Percentiles rank a stretch among this genome's conserved stretches.
Conservation (phyloP, 2,329 filamentous ascomycete species). For the Pyrenophora graminea region DNA sequence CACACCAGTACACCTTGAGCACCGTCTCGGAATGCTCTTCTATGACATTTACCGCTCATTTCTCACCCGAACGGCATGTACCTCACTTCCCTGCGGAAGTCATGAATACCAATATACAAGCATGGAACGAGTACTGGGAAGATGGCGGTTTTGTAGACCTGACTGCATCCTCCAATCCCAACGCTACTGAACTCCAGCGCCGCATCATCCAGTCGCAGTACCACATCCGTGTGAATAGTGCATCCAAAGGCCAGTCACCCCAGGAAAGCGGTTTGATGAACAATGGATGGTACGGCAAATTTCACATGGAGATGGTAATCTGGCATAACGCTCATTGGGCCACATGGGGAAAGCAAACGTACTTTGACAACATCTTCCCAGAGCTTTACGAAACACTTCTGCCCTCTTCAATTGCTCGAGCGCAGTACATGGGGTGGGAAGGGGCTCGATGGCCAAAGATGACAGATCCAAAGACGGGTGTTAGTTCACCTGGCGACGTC, state of each 20-base stretch:
- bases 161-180: slow-evolving; percentile 44
- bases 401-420: slow-evolving; percentile 38
- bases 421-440: slow-evolving; percentile 43
- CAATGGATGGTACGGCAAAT: slow-evolving; percentile 59
- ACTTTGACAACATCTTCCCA: slow-evolving; percentile 50
- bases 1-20: slow-evolving; percentile 32
- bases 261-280: slow-evolving; percentile 56
- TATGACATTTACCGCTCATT: slow-evolving; percentile 30
- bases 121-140: slow-evolving; percentile 56
- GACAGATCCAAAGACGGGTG: slow-evolving; percentile 57
- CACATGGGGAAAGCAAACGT: slow-evolving; percentile 52
- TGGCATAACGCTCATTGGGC: slow-evolving; percentile 57
- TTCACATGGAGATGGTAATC: slow-evolving; percentile 34
- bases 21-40: slow-evolving; percentile 8
- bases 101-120: slow-evolving; percentile 40
- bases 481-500: slow-evolving; percentile 61
- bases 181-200: slow-evolving; percentile 56
- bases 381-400: slow-evolving; percentile 55
- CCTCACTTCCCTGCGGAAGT: slow-evolving; percentile 29
- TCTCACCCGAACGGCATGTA: slow-evolving; percentile 30
- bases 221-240: slow-evolving; percentile 57
- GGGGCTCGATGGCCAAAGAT: slow-evolving; percentile 58
- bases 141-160: slow-evolving; percentile 58
- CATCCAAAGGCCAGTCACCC: slow-evolving; percentile 52
- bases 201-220: slow-evolving; percentile 59